A percentile compares a stretch with the other conserved stretches of the same genome.
phyloP scores from a whole-genome alignment of 2,329 filamentous ascomycete genomes.

The Fonsecaea nubica region DNA sequence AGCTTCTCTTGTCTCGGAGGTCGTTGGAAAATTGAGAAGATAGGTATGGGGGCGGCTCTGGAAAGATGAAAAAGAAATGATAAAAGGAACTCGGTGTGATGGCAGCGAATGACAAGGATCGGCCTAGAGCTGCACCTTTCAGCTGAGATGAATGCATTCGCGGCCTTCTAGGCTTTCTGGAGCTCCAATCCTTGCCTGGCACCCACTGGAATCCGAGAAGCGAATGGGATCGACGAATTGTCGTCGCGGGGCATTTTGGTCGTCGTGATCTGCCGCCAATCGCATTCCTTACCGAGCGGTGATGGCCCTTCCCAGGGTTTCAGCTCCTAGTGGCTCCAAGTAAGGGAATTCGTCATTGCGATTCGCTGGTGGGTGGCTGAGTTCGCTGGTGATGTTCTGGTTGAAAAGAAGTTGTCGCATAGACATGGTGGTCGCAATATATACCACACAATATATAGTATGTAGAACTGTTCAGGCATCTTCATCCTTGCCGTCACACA shows the following conservation, averaged over 20 bases:
- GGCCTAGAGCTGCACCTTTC: constrained; percentile 14
- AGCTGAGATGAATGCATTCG: constrained; percentile 6
- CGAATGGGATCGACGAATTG: constrained; percentile 1
- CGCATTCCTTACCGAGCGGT: constrained; percentile 1
- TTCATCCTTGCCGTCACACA: constrained; percentile 67
- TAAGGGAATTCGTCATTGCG: not conserved
- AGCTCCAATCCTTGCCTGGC: not conserved
- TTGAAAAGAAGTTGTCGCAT: not conserved
- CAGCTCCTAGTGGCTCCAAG: not conserved
- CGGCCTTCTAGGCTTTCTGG: not conserved
- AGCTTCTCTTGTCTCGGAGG: constrained; percentile 2
- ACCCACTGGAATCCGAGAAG: not conserved
- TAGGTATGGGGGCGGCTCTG: not conserved
- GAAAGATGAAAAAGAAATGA: constrained; percentile 3
- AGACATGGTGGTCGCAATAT: no score
- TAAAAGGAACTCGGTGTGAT: not conserved
- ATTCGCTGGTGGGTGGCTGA: not conserved
- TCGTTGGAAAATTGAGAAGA: constrained; percentile 9
- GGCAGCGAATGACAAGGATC: constrained; percentile 5
- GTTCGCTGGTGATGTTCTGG: not conserved
- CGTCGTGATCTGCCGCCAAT: constrained; percentile 9
- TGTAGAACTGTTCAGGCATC: constrained; percentile 45
- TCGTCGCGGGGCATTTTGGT: constrained; percentile 10
- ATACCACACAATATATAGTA: not conserved
- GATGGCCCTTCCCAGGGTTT: not conserved